Conservation (phyloP, 148 eudicot genomes). For the Rhododendron ovatum region DNA sequence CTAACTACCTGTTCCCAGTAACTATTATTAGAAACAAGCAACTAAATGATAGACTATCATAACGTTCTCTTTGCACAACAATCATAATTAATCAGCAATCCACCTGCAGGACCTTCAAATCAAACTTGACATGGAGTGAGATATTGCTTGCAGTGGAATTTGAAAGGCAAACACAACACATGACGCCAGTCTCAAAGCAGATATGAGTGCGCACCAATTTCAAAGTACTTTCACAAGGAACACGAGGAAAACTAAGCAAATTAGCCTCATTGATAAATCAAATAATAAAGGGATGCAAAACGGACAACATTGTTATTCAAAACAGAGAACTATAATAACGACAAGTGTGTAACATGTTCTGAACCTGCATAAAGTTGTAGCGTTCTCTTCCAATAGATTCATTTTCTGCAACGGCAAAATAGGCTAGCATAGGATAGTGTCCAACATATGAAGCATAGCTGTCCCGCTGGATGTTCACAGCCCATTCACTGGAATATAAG, state of each 20-base stretch:
- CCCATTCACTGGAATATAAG: constrained; percentile 73
- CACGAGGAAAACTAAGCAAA: background rate
- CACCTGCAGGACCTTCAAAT: background rate
- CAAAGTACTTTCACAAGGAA: background rate
- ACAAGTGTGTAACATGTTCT: background rate
- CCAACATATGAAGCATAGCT: constrained; percentile 95
- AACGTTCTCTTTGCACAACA: background rate
- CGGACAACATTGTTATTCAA: background rate
- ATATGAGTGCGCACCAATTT: background rate
- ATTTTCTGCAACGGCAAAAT: constrained; percentile 85
- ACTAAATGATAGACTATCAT: background rate
- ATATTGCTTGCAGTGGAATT: background rate
- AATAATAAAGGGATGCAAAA: background rate
- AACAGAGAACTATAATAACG: background rate
- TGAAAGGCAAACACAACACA: background rate
- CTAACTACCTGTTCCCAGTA: background rate
- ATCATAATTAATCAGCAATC: background rate
- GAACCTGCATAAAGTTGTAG: constrained; percentile 95
- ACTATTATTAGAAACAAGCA: background rate
- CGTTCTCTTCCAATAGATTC: constrained; percentile 95
- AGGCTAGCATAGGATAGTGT: constrained; percentile 88
- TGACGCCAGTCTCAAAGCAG: background rate
- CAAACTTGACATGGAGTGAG: background rate
- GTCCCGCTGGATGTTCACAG: constrained; percentile 89
- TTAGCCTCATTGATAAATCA: background rate